Evolutionary conservation across 352 stramenopile genomes (phyloP), one percentile per base, ranked within the genome.

Genomic region (Albugo laibachii): DNA sequence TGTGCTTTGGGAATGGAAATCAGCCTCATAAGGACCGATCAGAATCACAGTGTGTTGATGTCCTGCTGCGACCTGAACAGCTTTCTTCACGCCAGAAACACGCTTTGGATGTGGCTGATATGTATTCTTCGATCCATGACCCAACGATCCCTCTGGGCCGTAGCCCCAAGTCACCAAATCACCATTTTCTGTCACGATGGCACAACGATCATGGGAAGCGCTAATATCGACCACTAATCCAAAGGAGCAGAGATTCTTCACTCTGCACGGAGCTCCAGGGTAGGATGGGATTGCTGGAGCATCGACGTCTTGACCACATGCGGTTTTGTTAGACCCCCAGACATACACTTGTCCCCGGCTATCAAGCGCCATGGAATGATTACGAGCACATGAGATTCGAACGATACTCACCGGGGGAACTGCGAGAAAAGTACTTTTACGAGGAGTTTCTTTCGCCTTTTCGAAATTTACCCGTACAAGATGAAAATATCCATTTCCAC

Each of bases 71-170:
- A 88, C 72, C 0, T 67, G 52, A 11, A 80, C 41, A 0, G 72
- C 76, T 48, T 83, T 83, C 62, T 85, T 85, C 19, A 83, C 65
- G 24, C 73, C 65, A 36, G 60, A 39, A 0, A 88, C 76, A 38
- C 74, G 66, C 51, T 88, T 88, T n/a, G 76, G 76, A 42, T 59
- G 73, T 10, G 70, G 72, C 41, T 85, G 76, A 73, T 73, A 88
- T 14, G 72, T 80, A 41, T 80, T 85, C 0, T 65, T 67, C 24
- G 63, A 56, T 13, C 70, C 76, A 47, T 88, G 76, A 0, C 76
- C 75, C 15, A 88, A 52, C 18, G 83, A 64, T 45, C 74, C 75
- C 47, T 85, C 67, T 14, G 69, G 53, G 13, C 70, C 76, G 38
- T 66, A 78, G 2, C 70, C 76, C 76, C 76, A 88, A 4, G 76